phyloP scores from a whole-genome alignment of 2,329 filamentous ascomycete genomes.

The Torrubiella hemipterigena region DNA sequence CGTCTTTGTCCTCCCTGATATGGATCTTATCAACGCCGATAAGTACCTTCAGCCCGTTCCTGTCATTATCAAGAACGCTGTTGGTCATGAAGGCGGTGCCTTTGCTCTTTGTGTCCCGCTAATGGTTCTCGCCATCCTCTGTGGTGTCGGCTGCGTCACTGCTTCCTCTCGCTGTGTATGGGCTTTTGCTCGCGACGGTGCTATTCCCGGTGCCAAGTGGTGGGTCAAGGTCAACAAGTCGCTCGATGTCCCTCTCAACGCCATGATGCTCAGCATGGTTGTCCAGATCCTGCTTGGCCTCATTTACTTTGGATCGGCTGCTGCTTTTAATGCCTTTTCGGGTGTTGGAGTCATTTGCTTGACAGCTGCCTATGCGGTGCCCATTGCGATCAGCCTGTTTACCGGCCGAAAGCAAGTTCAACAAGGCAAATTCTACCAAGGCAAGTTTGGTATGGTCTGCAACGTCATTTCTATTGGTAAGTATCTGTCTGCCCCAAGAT shows the following conservation, averaged over 20 bases:
- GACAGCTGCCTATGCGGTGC: slow-evolving; percentile 55
- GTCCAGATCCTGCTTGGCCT: slow-evolving; percentile 51
- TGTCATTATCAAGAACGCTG: slow-evolving; percentile 48
- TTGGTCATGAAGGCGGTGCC: slow-evolving; percentile 48
- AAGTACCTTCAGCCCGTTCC: slow-evolving; percentile 51
- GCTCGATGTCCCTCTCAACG: slow-evolving; percentile 55
- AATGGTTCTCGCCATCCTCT: slow-evolving; percentile 53
- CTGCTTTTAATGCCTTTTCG: slow-evolving; percentile 63
- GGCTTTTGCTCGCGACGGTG: slow-evolving; percentile 60
- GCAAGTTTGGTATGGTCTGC: slow-evolving; percentile 44
- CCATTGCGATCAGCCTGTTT: slow-evolving; percentile 52
- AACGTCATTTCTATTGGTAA: slow-evolving; percentile 55
- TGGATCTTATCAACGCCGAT: slow-evolving; percentile 39
- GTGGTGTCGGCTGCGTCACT: slow-evolving; percentile 58
- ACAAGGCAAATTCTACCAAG: slow-evolving; percentile 48
- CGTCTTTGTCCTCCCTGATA: slow-evolving; percentile 56
- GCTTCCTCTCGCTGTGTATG: slow-evolving; percentile 56
- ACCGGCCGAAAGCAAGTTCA: slow-evolving; percentile 47
- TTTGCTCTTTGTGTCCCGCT: slow-evolving; percentile 53
- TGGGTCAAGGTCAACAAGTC: slow-evolving; percentile 51
- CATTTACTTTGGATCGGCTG: slow-evolving; percentile 57
- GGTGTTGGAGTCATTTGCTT: slow-evolving; percentile 59
- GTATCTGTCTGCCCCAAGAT: slow-evolving; percentile 13
- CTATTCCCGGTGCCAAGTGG: slow-evolving; percentile 48
- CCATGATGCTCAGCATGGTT: slow-evolving; percentile 59